Base-by-base conservation (phyloP, 2,329 filamentous ascomycete species). In the Domatiomyces catenatus region DNA sequence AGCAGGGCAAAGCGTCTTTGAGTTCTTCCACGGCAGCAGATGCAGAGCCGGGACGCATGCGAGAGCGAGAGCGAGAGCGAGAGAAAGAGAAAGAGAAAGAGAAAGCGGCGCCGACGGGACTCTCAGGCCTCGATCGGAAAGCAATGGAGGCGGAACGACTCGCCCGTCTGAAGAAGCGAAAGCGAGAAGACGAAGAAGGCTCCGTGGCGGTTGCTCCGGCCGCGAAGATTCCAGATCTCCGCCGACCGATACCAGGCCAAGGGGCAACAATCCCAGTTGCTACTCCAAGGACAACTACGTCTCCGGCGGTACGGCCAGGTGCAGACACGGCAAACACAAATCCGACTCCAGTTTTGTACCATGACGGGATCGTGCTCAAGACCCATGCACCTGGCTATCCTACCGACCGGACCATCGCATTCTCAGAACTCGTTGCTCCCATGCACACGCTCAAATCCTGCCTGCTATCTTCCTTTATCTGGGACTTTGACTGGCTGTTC, bases 121-220 rank as follows among this genome's bases (percentile, higher is more conserved):
- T 79, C 0, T 61, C 75, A 3, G 75, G 75, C 2, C 66, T 94
- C 1, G 77, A 94, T 67, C 77, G 89, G 36, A 86, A 81, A 65
- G 76, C 79, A 48, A 92, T 94, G 86, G 90, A 95, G 64, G 73
- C 81, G 60, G 87, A 93, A 63, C 80, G 90, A 42, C 74, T 94
- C 12, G 81, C 79, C 19, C 76, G 89, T 58, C 65, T 80, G 42
- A 73, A 71, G 42, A 73, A 71, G 36, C 69, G 74, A 44, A 85
- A 89, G 64, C 75, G 79, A 36, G 75, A 77, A 63, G 62, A 66
- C 7, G 72, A 71, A 2, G 72, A 71, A 2, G 58, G 59, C 7
- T 15, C 19, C n/a, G 4, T 17, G 44, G 2, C n/a, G 42, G 6
- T 8, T 6, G 22, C 22, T 8, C 15, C 46, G 24, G 20, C 17